Base-by-base conservation (phyloP, 2,329 filamentous ascomycete genomes). In the Aspergillus hortae region DNA sequence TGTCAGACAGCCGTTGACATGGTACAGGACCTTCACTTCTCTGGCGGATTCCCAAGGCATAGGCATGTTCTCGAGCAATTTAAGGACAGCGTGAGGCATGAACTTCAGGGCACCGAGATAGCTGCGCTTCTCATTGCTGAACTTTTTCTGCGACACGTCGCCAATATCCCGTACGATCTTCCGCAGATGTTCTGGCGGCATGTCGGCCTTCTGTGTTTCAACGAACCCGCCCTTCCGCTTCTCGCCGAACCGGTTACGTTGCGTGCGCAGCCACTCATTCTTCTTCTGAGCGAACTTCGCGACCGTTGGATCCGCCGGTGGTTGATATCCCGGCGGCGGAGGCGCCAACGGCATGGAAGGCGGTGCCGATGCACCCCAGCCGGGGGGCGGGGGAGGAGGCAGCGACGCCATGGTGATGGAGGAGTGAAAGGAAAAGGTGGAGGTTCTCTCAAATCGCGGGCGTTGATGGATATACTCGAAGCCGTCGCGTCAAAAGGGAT, bases 141-240 rank as follows among this genome's bases (percentile, higher is more conserved):
- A 99, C 73, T 96, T 97, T 79, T 96, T 97, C 74, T 99, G 95
- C 49, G 92, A 97, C 46, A 99, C 92, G 79, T 99, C 94, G 62
- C 95, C 95, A 68, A 99, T 99, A 73, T 99, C 94, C 72, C 89
- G 91, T 54, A 99, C 92, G 58, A 97, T 96, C 78, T 99, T 99
- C 62, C 95, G 90, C 70, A 99, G 70, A 82, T 99, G 94, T 78
- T 97, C 94, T 0, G 94, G 92, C 0, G 94, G 95, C 90, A 99
- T 95, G 66, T 99, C 94, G 9, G 91, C 91, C 80, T 99, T 99
- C 68, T 97, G 92, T 6, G 92, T 96, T 75, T 99, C 92, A 1
- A 99, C 90, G 58, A 96, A 97, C 0, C 95, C 94, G 19, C 88
- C 90, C 74, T 95, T 95, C 55, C 94, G 83, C 82, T 96, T 97